Percentiles rank a stretch among this genome's conserved stretches.
Evolutionary conservation across 163 green algal genomes (phyloP).

Genomic region (Chlamydomonas reinhardtii): DNA sequence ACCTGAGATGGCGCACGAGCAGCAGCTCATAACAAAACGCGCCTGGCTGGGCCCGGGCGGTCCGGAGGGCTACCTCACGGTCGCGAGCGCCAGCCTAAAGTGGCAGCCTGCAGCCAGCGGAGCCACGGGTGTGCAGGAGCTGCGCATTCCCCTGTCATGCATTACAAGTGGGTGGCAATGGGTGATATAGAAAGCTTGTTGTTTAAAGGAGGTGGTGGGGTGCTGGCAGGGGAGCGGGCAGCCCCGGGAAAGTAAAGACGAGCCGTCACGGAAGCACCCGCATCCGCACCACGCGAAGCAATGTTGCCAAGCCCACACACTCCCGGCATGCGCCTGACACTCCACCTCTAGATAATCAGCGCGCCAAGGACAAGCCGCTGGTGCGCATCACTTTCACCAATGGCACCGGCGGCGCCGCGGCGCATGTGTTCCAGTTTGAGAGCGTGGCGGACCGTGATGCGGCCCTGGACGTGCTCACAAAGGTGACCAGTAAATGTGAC

Average conservation of each 20-base stretch:
- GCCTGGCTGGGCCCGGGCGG: conserved; percentile 28
- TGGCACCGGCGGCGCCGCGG: neutral
- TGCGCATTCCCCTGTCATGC: conserved; percentile 3
- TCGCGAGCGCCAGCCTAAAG: conserved; percentile 5
- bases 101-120: conserved; percentile 13
- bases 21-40: conserved; percentile 23
- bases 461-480: conserved; percentile 49
- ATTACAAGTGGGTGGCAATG: conserved; percentile 21
- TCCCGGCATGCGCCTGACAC: too few species aligned
- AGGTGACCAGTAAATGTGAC: too few species aligned
- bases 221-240: too few species aligned
- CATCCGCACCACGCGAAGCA: too few species aligned
- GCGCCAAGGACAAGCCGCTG: conserved; percentile 55
- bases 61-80: conserved; percentile 16
- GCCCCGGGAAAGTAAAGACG: too few species aligned
- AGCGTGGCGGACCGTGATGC: conserved; percentile 46
- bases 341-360: conserved; percentile 45
- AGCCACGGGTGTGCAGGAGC: neutral
- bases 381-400: conserved; percentile 27
- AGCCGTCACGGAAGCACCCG: too few species aligned
- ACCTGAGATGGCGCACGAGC: conserved; percentile 9
- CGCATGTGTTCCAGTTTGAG: conserved; percentile 51
- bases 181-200: too few species aligned
- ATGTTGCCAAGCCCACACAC: neutral
- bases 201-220: too few species aligned